phyloP scores from a whole-genome alignment of 1,139 yeast species.

The Schwanniomyces etchellsii region DNA sequence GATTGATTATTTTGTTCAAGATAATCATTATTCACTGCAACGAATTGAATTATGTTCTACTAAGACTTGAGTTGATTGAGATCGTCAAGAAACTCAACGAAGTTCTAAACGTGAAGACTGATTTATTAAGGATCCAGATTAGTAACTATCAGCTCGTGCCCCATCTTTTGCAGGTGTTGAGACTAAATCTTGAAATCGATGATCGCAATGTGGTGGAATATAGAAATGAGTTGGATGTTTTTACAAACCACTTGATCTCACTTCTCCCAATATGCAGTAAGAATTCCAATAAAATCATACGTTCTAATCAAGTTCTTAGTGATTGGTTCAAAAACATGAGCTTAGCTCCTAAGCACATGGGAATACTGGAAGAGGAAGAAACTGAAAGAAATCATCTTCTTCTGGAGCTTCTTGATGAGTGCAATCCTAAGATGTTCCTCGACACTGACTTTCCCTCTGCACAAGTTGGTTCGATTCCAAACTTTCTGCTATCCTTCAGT shows the following conservation, averaged over 20 bases:
- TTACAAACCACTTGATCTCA: slow-evolving; percentile 20
- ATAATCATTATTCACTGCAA: slow-evolving; percentile 23
- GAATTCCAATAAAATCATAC: slow-evolving; percentile 17
- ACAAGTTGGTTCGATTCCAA: background rate
- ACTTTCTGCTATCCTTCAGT: background rate
- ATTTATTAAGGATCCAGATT: slow-evolving; percentile 24
- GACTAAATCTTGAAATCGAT: slow-evolving; percentile 18
- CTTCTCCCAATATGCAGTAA: slow-evolving; percentile 26
- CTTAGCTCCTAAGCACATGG: slow-evolving; percentile 9
- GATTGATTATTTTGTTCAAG: slow-evolving; percentile 25
- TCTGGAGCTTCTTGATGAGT: background rate
- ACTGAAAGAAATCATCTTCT: slow-evolving; percentile 1
- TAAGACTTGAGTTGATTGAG: slow-evolving; percentile 18
- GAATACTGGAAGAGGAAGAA: slow-evolving; percentile 2
- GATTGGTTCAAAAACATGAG: slow-evolving; percentile 24
- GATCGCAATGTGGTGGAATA: slow-evolving; percentile 6
- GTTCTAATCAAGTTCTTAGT: slow-evolving; percentile 19
- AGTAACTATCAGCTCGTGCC: slow-evolving; percentile 32
- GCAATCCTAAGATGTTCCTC: no score
- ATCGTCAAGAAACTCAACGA: slow-evolving; percentile 18
- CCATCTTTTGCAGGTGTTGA: slow-evolving; percentile 29
- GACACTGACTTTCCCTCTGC: background rate
- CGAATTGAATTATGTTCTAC: slow-evolving; percentile 12
- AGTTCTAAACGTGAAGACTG: slow-evolving; percentile 18
- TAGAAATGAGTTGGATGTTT: slow-evolving; percentile 11